Base-by-base conservation (phyloP, 768 basidiomycete genomes). In the Baorangia bicolor region DNA sequence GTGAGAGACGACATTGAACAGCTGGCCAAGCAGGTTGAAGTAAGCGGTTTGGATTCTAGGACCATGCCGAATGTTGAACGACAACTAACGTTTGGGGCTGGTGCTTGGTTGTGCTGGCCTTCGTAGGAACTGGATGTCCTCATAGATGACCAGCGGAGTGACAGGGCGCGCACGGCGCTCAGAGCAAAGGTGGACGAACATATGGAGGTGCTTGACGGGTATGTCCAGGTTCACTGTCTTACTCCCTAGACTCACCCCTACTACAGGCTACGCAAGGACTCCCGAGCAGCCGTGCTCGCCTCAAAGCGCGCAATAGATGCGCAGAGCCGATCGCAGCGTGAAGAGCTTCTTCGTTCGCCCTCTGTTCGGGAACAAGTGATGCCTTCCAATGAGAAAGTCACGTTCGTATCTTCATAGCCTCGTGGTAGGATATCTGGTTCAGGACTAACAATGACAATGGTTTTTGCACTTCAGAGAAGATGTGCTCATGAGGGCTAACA, bases 401-500 rank as follows among this genome's bases (percentile, higher is more conserved):
- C 78, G 88, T 88, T 58, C 53, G 85, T 81, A 8, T 21, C 27
- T 48, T 34, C 42, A 31, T 23, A 16, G 30, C 33, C n/a, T 27
- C 31, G 18, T 51, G 18, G 21, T 34, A 43, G 25, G n/a, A 39
- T 27, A 12, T 20, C 18, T 23, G n/a, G 9, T 34, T 37, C 6
- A 31, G 48, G 48, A 46, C 51, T 55, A 30, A 53, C 30, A 11
- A 30, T 2, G n/a, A 20, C 18, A 9, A 46, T 52, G 44, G 31
- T 50, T 27, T 56, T 51, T 51, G 20, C n/a, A 14, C 27, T 39
- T 46, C 43, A 89, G 87, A 9, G 93, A 94, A 59, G 94, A 97
- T 61, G 80, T 81, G 0, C 79, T 99, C 13, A 94, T 94, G 87
- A 85, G 85, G 59, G 86, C 92, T n/a, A 92, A 87, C 52, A 81